Evolutionary conservation across 768 basidiomycete genomes (phyloP).

Genomic region (Mycena indigotica): DNA sequence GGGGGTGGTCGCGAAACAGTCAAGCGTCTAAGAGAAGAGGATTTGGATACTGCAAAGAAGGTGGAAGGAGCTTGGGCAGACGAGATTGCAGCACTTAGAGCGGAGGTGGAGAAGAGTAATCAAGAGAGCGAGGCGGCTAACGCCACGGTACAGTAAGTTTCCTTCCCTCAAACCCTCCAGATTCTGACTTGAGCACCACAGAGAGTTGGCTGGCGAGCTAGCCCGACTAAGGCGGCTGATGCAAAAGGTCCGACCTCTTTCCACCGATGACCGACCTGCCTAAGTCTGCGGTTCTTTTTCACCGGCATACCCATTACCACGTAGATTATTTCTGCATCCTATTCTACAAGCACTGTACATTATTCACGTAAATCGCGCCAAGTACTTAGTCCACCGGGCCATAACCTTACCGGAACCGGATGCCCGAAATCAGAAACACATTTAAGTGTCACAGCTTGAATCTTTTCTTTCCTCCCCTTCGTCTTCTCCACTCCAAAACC

Average conservation of each 20-base stretch:
- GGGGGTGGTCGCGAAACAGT: conserved; percentile 49
- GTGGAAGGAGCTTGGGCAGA: conserved; percentile 63
- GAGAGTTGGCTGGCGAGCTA: conserved; percentile 63
- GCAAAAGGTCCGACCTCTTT: conserved; percentile 50
- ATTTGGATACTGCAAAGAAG: conserved; percentile 51
- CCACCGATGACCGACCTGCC: conserved; percentile 7
- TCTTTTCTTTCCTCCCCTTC: background rate
- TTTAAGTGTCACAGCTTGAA: background rate
- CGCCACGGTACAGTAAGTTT: conserved; percentile 63
- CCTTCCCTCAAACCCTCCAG: too few relatives aligned
- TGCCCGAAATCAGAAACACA: too few relatives aligned
- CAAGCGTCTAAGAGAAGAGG: conserved; percentile 52
- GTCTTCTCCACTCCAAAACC: conserved; percentile 1
- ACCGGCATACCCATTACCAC: background rate
- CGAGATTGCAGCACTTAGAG: conserved; percentile 57
- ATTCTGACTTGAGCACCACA: conserved; percentile 31
- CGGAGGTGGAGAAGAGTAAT: conserved; percentile 53
- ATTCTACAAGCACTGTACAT: background rate
- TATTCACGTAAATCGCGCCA: background rate
- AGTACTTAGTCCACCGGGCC: background rate
- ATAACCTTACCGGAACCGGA: background rate
- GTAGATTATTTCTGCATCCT: background rate
- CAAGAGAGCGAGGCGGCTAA: conserved; percentile 58
- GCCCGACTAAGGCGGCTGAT: conserved; percentile 73
- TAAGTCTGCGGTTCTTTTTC: background rate